Conservation (phyloP, 179 eudicot genomes). For the Corrigiola litoralis region DNA sequence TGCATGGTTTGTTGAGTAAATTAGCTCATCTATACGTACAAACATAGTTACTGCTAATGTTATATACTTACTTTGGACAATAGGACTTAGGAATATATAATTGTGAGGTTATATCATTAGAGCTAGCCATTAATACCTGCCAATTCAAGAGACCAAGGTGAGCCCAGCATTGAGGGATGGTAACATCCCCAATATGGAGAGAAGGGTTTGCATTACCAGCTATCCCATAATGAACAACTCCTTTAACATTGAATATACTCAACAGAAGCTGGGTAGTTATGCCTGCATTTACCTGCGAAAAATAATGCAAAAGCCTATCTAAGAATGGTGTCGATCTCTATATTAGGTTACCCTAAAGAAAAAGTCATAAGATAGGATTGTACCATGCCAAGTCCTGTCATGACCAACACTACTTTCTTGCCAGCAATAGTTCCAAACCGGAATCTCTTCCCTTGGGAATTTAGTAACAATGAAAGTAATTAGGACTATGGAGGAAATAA, state of each 20-base stretch:
- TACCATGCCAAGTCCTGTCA: conserved; percentile 28
- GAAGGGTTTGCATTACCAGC: conserved; percentile 27
- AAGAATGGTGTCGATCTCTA: background rate
- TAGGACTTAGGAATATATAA: too few relatives aligned
- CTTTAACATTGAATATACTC: conserved; percentile 9
- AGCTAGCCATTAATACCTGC: too few relatives aligned
- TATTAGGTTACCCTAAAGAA: too few relatives aligned
- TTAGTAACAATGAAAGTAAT: background rate
- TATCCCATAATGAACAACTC: conserved; percentile 22
- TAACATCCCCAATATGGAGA: conserved; percentile 20
- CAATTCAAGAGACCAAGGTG: conserved; percentile 25
- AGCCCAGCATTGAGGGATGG: conserved; percentile 23
- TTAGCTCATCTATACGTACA: too few relatives aligned
- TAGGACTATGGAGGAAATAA: background rate
- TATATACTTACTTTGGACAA: too few relatives aligned
- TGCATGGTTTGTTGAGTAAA: too few relatives aligned
- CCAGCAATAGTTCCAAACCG: conserved; percentile 15
- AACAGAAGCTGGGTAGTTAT: conserved; percentile 16
- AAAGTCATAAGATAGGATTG: too few relatives aligned
- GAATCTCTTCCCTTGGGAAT: conserved; percentile 11
- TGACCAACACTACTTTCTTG: conserved; percentile 22
- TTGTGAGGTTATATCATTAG: too few relatives aligned
- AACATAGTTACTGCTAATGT: too few relatives aligned
- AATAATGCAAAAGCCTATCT: background rate
- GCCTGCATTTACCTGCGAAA: conserved; percentile 15